Conservation (phyloP, 2,329 filamentous ascomycete genomes). For the Aplosporella prunicola region DNA sequence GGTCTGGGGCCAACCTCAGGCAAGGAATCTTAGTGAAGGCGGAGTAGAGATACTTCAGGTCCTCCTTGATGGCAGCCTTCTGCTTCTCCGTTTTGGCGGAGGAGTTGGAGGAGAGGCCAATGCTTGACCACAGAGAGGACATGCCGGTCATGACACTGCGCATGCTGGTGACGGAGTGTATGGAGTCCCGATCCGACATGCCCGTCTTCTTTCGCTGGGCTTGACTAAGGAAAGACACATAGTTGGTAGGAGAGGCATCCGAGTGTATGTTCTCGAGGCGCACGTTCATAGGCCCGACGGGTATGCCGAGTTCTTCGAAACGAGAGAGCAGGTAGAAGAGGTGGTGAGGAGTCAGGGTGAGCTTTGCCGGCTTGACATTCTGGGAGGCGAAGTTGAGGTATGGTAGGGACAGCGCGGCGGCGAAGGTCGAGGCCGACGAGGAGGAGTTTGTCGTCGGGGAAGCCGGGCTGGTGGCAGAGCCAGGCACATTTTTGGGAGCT, state of each 20-base stretch:
- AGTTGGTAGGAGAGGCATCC: constrained; percentile 76
- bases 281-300: constrained; percentile 92
- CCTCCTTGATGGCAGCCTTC: constrained; percentile 73
- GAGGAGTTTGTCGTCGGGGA: constrained; percentile 53
- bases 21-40: constrained; percentile 98
- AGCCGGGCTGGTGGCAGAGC: constrained; percentile 36
- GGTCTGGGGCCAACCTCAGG: constrained; percentile 81
- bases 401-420: constrained; percentile 78
- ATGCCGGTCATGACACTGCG: constrained; percentile 96
- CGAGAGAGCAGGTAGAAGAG: constrained; percentile 92
- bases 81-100: constrained; percentile 80
- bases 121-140: constrained; percentile 83
- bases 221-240: constrained; percentile 88
- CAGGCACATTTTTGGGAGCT: constrained; percentile 55
- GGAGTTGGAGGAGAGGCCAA: constrained; percentile 73
- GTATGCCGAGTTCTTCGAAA: constrained; percentile 84
- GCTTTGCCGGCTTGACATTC: constrained; percentile 76
- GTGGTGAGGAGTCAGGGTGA: constrained; percentile 90
- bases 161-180: constrained; percentile 92
- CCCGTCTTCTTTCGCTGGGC: constrained; percentile 71
- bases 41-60: constrained; percentile 93
- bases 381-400: constrained; percentile 77
- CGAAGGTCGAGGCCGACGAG: constrained; percentile 62
- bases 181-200: constrained; percentile 76
- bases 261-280: constrained; percentile 90